Evolutionary conservation across 306 rosid genomes (phyloP).

Genomic region (Lotus japonicus): DNA sequence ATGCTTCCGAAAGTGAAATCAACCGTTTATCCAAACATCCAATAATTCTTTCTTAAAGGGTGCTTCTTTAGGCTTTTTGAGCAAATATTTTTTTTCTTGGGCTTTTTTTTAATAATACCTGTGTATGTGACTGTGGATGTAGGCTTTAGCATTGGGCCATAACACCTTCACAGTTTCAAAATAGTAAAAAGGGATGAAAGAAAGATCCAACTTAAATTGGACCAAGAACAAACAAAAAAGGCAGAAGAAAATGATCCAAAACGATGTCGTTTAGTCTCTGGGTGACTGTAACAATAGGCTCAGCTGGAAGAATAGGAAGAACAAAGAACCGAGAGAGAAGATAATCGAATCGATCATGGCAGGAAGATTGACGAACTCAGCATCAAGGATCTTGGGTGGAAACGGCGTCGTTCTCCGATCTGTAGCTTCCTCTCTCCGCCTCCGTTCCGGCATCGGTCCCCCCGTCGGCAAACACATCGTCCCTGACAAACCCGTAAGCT

Average conservation of each 20-base stretch:
- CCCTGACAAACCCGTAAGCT: slow-evolving; percentile 71
- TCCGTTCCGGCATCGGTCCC: slow-evolving; percentile 82
- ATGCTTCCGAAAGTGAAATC: too few relatives aligned
- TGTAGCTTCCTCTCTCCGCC: slow-evolving; percentile 65
- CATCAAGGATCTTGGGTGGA: slow-evolving; percentile 76
- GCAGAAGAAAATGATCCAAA: not conserved
- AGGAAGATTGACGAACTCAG: slow-evolving; percentile 56
- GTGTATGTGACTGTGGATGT: too few relatives aligned
- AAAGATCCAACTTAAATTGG: not conserved
- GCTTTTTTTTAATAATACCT: too few relatives aligned
- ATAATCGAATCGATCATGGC: slow-evolving; percentile 42
- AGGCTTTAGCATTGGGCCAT: too few relatives aligned
- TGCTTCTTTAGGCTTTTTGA: too few relatives aligned
- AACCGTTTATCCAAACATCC: too few relatives aligned
- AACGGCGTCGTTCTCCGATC: slow-evolving; percentile 76
- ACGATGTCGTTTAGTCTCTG: slow-evolving; percentile 19
- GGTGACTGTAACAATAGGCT: not conserved
- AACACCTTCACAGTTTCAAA: too few relatives aligned
- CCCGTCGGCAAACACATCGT: slow-evolving; percentile 83
- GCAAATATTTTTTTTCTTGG: too few relatives aligned
- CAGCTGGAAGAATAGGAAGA: not conserved
- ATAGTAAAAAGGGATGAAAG: too few relatives aligned
- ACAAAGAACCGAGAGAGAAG: slow-evolving; percentile 16
- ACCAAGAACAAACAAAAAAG: not conserved
- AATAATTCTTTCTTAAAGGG: too few relatives aligned